These are phyloP conservation scores for Macrotyloma uniflorum DNA, from an alignment of 306 rosid species.

Conservation along the genomic window DNA sequence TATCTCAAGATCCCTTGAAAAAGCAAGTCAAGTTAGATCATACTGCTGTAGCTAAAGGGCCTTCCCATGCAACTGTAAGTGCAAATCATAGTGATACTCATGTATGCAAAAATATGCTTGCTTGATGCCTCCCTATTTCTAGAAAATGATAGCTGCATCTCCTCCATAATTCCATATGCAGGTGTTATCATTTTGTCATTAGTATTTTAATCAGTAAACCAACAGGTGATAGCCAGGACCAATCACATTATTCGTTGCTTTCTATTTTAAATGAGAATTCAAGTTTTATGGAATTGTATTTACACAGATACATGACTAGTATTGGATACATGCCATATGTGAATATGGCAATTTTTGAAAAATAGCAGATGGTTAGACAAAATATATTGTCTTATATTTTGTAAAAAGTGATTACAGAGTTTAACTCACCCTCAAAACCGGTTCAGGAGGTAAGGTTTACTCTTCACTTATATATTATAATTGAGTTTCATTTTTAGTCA, in stretches of 20 bases:
- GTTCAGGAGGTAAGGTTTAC: no score
- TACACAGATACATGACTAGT: background rate
- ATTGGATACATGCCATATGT: background rate
- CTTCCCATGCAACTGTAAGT: slow-evolving; percentile 55
- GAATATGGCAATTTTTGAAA: background rate
- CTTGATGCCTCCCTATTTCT: slow-evolving; percentile 20
- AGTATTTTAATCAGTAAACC: slow-evolving; percentile 27
- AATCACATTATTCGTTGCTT: background rate
- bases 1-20: slow-evolving; percentile 45
- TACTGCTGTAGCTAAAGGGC: slow-evolving; percentile 34
- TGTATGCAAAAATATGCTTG: slow-evolving; percentile 12
- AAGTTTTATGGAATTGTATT: background rate
- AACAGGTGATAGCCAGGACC: slow-evolving; percentile 5
- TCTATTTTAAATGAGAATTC: slow-evolving; percentile 17
- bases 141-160: slow-evolving; percentile 5
- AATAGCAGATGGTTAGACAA: background rate
- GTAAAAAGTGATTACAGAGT: no score
- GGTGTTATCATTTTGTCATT: slow-evolving; percentile 16
- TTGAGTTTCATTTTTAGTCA: no score
- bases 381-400: no score
- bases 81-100: slow-evolving; percentile 25
- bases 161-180: slow-evolving; percentile 10
- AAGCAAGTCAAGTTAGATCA: slow-evolving; percentile 59
- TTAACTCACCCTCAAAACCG: no score
- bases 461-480: no score